phyloP scores from a whole-genome alignment of 1,139 yeast genomes.

The Yamadazyma triangularis region DNA sequence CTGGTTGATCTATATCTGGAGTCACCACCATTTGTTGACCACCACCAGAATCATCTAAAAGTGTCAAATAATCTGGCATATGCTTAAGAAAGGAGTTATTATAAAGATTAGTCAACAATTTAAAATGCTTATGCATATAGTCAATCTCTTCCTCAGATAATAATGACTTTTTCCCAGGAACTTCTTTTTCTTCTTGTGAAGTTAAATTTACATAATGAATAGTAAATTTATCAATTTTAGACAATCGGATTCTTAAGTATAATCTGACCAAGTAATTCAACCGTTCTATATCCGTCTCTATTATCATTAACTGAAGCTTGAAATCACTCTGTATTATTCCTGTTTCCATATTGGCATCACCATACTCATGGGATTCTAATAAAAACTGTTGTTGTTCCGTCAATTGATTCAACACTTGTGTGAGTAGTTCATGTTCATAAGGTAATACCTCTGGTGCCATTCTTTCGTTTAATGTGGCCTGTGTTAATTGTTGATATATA shows the following conservation, averaged over 20 bases:
- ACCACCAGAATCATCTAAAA: conserved; percentile 73
- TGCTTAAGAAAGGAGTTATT: conserved; percentile 61
- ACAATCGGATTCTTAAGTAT: conserved; percentile 71
- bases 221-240: conserved; percentile 67
- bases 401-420: conserved; percentile 52
- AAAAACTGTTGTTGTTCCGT: conserved; percentile 70
- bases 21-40: conserved; percentile 73
- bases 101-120: conserved; percentile 61
- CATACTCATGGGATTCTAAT: conserved; percentile 54
- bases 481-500: conserved; percentile 13
- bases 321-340: conserved; percentile 53
- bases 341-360: conserved; percentile 35
- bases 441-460: conserved; percentile 80
- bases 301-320: conserved; percentile 73
- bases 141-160: conserved; percentile 58
- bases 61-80: conserved; percentile 64
- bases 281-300: conserved; percentile 89
- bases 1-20: conserved; percentile 75
- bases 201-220: conserved; percentile 43
- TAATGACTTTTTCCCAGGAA: conserved; percentile 14
- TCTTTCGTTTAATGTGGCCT: conserved; percentile 79
- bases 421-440: conserved; percentile 58
- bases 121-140: conserved; percentile 62
- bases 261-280: conserved; percentile 75
- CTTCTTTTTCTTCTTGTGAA: conserved; percentile 12